These are phyloP conservation scores for Catharanthus roseus DNA, from an alignment of 257 asterid genomes.

Conservation along the genomic window DNA sequence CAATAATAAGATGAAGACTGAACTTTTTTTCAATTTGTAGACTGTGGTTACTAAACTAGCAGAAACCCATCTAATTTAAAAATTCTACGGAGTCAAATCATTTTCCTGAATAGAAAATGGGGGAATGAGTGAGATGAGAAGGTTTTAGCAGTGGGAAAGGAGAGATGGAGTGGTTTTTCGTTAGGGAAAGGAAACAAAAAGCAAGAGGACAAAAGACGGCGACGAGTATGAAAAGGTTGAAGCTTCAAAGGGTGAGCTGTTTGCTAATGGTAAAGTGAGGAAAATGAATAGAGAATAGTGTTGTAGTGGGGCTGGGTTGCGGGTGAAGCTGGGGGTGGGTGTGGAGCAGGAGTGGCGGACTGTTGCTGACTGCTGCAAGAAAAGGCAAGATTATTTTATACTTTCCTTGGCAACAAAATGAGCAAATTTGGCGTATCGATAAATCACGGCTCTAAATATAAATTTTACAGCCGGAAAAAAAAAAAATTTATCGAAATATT, in stretches of 20 bases:
- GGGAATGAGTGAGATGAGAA: background rate
- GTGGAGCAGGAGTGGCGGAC: too few species aligned
- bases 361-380: too few species aligned
- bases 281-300: conserved; percentile 95
- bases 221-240: background rate
- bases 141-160: background rate
- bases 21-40: background rate
- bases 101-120: background rate
- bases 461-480: too few species aligned
- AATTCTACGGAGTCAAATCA: background rate
- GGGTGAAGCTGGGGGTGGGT: conserved; percentile 91
- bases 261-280: conserved; percentile 87
- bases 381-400: too few species aligned
- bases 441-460: too few species aligned
- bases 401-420: too few species aligned
- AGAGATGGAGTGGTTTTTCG: background rate
- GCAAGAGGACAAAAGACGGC: conserved; percentile 4
- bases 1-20: background rate
- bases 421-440: too few species aligned
- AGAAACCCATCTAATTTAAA: background rate
- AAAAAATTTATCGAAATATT: too few species aligned
- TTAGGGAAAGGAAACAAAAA: background rate
- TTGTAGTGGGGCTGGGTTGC: conserved; percentile 92
- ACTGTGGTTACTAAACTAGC: background rate
- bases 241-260: background rate